Conservation (phyloP, 2,329 filamentous ascomycete species). For the Fusarium floridanum region DNA sequence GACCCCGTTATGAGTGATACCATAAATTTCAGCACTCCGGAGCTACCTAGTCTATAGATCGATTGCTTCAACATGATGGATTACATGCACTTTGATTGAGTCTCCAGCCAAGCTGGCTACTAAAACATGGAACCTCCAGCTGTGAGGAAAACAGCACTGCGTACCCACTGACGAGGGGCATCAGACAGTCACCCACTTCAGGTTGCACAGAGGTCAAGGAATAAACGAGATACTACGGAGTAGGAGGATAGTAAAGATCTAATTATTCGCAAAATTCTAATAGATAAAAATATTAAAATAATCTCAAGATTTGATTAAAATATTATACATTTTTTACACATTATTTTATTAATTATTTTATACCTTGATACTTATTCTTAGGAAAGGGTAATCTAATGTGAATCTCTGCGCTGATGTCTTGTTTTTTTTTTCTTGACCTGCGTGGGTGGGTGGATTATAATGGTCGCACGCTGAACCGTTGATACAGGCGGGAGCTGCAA, state of each 20-base stretch:
- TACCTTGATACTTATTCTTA: too few relatives aligned
- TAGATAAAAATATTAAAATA: too few relatives aligned
- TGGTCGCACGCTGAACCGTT: conserved; percentile 1
- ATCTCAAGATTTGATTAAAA: too few relatives aligned
- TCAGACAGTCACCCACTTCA: conserved; percentile 13
- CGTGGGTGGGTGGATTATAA: background rate
- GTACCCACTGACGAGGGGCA: conserved; percentile 14
- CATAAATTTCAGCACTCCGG: conserved; percentile 46
- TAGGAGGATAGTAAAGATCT: too few relatives aligned
- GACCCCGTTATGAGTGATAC: conserved; percentile 47
- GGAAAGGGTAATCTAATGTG: too few relatives aligned
- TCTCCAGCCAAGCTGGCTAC: conserved; percentile 15
- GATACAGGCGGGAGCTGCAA: conserved; percentile 29
- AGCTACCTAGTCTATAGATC: conserved; percentile 46
- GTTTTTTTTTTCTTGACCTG: too few relatives aligned
- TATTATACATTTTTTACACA: too few relatives aligned
- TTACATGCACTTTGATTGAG: background rate
- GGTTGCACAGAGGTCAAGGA: background rate
- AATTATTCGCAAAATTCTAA: too few relatives aligned
- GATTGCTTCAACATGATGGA: conserved; percentile 39
- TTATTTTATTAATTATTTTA: too few relatives aligned
- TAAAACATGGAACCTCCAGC: conserved; percentile 34
- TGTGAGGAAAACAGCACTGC: background rate
- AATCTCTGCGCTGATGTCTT: too few relatives aligned
- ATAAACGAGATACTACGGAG: too few relatives aligned